Base-by-base conservation (phyloP, 495 filamentous ascomycete species). In the Hypoxylon lenormandii region DNA sequence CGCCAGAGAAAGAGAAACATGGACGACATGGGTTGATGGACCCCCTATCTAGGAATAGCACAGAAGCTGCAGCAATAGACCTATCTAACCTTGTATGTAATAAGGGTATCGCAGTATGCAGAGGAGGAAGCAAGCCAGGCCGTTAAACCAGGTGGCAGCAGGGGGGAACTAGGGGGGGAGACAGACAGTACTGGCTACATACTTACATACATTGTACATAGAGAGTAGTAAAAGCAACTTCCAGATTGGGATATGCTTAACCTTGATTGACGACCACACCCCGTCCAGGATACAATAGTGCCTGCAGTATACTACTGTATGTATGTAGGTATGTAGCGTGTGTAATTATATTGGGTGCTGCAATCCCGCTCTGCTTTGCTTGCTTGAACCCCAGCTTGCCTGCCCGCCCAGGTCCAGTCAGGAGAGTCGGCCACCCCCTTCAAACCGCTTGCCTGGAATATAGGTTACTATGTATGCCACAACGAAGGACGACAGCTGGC, bases 141-240 rank as follows among this genome's bases (percentile, higher is more conserved):
- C 54, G 19, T 19, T 50, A 53, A 53, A 46, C 67, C 67, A 70
- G 62, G 62, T 63, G 68, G 68, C 68, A 50, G 30, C 23, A 26
- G 5, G 23, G 23, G 23, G 23, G 23, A 26, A 19, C 61, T 3
- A 28, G 26, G 26, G 30, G 30, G 30, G 30, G 5, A 33, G 30
- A 33, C 4, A 33, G 30, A 26, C 2, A 26, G 23, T n/a, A n/a
- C n/a, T n/a, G n/a, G n/a, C n/a, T n/a, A n/a, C n/a, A n/a, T n/a
- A n/a, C n/a, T n/a, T n/a, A n/a, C n/a, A n/a, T n/a, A n/a, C n/a
- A n/a, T n/a, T n/a, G n/a, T n/a, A n/a, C n/a, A n/a, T n/a, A 26
- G 23, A 71, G 30, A 33, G 30, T 1, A 3, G 10, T 8, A 38
- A 38, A 53, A 30, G 19, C 55, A 70, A 40, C 68, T 71, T 66